Base-by-base conservation (phyloP, 208 protist species). In the Acanthamoeba healyi region DNA sequence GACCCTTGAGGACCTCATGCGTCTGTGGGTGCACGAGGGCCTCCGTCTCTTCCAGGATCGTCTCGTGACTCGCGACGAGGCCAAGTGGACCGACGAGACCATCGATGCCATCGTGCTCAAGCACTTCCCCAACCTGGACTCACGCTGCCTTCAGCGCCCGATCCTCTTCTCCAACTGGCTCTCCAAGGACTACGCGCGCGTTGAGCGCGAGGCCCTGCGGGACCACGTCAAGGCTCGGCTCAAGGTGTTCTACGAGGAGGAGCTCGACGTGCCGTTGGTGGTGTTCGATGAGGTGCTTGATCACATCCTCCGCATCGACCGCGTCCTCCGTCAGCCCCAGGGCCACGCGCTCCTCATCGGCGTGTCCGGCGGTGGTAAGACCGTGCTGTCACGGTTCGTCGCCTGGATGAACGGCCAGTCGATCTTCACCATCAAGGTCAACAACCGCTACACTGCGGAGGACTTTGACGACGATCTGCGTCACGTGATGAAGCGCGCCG, bases 391-490 rank as follows among this genome's bases (percentile, higher is more conserved):
- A 29, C 97, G 98, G 34, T 99, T 99, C 88, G 99, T 99, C 24
- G 98, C 99, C 24, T 99, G 99, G 99, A 98, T 99, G 97, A 98
- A 98, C 94, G 98, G 98, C 84, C 98, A 99, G 77, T 97, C 97
- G 0, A 97, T 99, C 26, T 99, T 99, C 95, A 98, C 98, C 91
- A 98, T 99, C 74, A 99, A 99, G 96, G 97, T 98, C 34, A 99
- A 99, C 94, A 97, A 98, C 89, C 97, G 98, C 61, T 99, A 99
- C 96, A 97, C 97, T 42, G 95, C 99, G 9, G 94, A 97, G 14
- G 98, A 99, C 96, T 99, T 99, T 96, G 99, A 99, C 94, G 96
- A 98, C 17, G 99, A 99, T 96, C 97, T 99, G 58, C 97, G 99
- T 32, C 97, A 95, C 22, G 96, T 99, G 29, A 96, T 99, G 93